Conservation (phyloP, 164 flowering plant genomes). For the Tetracentron sinense region DNA sequence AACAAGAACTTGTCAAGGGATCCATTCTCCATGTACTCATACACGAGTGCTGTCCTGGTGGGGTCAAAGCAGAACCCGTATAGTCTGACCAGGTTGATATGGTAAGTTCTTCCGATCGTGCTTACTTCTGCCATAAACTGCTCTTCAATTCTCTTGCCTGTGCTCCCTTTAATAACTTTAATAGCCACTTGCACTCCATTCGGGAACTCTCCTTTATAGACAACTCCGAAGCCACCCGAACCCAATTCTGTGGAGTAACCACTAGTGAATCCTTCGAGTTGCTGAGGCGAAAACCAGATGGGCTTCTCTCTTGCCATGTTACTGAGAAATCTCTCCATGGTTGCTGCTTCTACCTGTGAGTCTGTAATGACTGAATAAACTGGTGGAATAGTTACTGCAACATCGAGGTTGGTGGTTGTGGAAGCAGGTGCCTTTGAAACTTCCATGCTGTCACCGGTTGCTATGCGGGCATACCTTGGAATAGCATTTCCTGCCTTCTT, state of each 20-base stretch:
- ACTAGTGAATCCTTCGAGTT: slow-evolving; percentile 16
- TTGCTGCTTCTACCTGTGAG: slow-evolving; percentile 5
- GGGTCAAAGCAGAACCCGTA: no score
- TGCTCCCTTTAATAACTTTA: no score
- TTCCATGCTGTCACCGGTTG: not conserved
- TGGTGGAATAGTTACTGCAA: not conserved
- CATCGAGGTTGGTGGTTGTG: not conserved
- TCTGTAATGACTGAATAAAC: not conserved
- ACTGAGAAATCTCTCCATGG: slow-evolving; percentile 21
- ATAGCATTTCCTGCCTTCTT: slow-evolving; percentile 18
- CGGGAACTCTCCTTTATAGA: no score
- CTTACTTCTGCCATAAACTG: no score
- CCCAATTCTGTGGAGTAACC: slow-evolving; percentile 14
- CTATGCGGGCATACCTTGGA: slow-evolving; percentile 13
- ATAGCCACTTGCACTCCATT: no score
- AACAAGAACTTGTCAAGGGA: no score
- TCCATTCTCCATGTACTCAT: no score
- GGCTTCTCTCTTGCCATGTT: slow-evolving; percentile 22
- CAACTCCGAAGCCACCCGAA: no score
- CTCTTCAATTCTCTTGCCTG: no score
- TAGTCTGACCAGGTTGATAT: no score
- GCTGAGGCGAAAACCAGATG: slow-evolving; percentile 19
- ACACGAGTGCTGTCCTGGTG: no score
- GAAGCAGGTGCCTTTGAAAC: not conserved
- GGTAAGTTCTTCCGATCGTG: no score